Evolutionary conservation across 2,329 filamentous ascomycete species (phyloP).

Genomic region (Ilyonectria destructans): DNA sequence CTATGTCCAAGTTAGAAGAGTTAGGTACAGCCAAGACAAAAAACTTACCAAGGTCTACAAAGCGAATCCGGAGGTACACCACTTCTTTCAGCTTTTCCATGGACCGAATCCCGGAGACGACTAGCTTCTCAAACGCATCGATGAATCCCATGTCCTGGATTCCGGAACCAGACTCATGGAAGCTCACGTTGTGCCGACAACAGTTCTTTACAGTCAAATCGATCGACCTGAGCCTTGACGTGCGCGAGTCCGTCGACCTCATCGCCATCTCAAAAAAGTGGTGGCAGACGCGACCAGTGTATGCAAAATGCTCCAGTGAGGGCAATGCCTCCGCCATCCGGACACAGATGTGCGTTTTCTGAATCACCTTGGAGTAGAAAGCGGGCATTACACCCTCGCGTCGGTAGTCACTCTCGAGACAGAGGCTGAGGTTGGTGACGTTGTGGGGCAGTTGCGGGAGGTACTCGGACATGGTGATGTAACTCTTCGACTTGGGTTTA

Average conservation of each 20-base stretch:
- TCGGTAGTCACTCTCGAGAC: slow-evolving; percentile 80
- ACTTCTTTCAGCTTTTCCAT: slow-evolving; percentile 73
- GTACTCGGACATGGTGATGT: slow-evolving; percentile 78
- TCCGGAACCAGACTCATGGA: slow-evolving; percentile 77
- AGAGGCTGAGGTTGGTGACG: slow-evolving; percentile 77
- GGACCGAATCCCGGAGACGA: slow-evolving; percentile 75
- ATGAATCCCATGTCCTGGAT: slow-evolving; percentile 83
- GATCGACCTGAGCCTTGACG: slow-evolving; percentile 73
- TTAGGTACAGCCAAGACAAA: background rate
- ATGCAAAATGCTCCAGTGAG: slow-evolving; percentile 77
- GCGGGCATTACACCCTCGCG: slow-evolving; percentile 74
- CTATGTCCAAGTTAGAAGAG: slow-evolving; percentile 57
- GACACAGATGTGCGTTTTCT: slow-evolving; percentile 76
- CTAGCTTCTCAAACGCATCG: slow-evolving; percentile 78
- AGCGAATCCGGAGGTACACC: slow-evolving; percentile 79
- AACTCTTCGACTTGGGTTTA: slow-evolving; percentile 82
- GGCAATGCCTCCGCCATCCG: slow-evolving; percentile 74
- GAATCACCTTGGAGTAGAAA: slow-evolving; percentile 74
- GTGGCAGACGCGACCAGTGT: slow-evolving; percentile 81
- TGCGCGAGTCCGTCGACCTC: slow-evolving; percentile 64
- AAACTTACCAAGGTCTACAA: slow-evolving; percentile 77
- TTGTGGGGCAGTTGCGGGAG: slow-evolving; percentile 71
- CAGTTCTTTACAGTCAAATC: slow-evolving; percentile 84
- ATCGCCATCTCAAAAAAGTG: slow-evolving; percentile 76
- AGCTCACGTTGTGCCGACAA: slow-evolving; percentile 71